Base-by-base conservation (phyloP, 495 filamentous ascomycete genomes). In the Penicillium desertorum region DNA sequence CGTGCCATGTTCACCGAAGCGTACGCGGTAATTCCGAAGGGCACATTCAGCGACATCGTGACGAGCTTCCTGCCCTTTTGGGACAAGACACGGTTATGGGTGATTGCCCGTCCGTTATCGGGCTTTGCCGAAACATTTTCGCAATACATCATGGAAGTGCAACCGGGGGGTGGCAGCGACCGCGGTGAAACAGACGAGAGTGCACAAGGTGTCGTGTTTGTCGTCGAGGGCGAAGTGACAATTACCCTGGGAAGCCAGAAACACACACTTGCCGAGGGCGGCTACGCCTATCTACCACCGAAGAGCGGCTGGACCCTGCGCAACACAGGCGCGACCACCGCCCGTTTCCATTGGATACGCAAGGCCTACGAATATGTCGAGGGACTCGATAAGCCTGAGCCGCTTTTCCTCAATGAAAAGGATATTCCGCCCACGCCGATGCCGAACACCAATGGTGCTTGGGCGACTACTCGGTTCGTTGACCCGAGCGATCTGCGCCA, bases 131-230 rank as follows among this genome's bases (percentile, higher is more conserved):
- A 67, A 44, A 67, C 64, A 16, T 67, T 67, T 46, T 67, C 64
- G 19, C 64, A 67, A 62, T 67, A 67, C 41, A 67, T 67, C 17
- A 67, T 67, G 64, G 64, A 67, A 56, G 64, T 67, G 11, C 59
- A 62, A 45, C 50, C 64, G 0, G 64, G 64, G 0, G 64, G 64
- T 29, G 64, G 64, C 16, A 67, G 64, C 41, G 62, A 64, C 11
- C 59, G 59, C 10, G 64, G 59, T 27, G 64, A 67, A 29, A 30
- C 60, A 0, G 64, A 67, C 30, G 57, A 64, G 20, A 37, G 17
- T 4, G 64, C 64, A 11, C 45, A 67, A 27, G 64, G 64, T 14
- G 64, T 67, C 0, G 22, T 67, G 4, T 67, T 67, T 51, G 64
- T 67, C 5, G 64, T 67, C 19, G 62, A 62, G 37, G 64, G 64